Base-by-base conservation (phyloP, 495 filamentous ascomycete species). In the Podospora comata region DNA sequence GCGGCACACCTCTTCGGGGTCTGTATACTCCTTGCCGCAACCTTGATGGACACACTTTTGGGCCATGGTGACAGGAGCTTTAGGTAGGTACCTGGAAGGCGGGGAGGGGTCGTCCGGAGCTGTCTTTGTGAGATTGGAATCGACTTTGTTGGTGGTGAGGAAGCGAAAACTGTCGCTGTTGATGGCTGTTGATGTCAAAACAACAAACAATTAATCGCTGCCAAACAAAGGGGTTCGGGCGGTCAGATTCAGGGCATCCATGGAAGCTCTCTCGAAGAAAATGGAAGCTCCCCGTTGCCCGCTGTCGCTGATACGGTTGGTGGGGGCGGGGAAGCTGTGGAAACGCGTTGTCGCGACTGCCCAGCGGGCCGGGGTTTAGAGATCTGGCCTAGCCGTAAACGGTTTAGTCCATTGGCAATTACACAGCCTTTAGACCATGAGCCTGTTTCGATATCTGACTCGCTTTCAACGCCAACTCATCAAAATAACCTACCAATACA, bases 11-110 rank as follows among this genome's bases (percentile, higher is more conserved):
- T 97, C 96, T 57, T 94, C 87, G 5, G 87, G 79, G 78, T 98
- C 91, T 62, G 87, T 87, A 80, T 92, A 99, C 30, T 82, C 76
- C 84, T 97, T 99, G 73, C 90, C 92, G 79, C 95, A 99, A 72
- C 93, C 91, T 79, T 96, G 94, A 80, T 97, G 96, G 64, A 97
- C 91, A 78, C 95, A 99, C 82, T 96, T 97, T 73, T 90, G 87
- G 44, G 91, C 84, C 92, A 96, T 97, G 67, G 70, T 75, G 48
- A 57, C 44, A 30, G 62, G 58, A 32, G 26, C 27, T 23, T 23
- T 23, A 23, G 23, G 23, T 23, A 23, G 23, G 23, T n/a, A 58
- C 55, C 44, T 62, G n/a, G 39, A 19, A 9, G 27, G 27, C 60
- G 9, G 7, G 54, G 18, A 54, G 39, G 60, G 30, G 5, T 23